Conservation (phyloP, 179 eudicot species). For the Pouteria campechiana region DNA sequence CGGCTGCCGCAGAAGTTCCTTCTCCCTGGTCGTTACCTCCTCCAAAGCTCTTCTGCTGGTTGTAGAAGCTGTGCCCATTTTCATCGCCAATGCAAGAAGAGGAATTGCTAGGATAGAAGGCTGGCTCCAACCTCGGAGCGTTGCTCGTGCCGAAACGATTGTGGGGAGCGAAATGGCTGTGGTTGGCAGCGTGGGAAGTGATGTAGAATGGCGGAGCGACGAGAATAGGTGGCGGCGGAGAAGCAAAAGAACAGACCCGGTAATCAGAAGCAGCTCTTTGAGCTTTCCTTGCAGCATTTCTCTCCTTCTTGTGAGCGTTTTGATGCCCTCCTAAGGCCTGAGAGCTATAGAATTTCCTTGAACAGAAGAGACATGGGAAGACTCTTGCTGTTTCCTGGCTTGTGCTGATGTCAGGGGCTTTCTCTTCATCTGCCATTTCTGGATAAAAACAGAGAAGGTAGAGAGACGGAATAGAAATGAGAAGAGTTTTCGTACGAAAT, state of each 20-base stretch:
- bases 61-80: constrained; percentile 16
- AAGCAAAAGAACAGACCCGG: background rate
- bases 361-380: constrained; percentile 65
- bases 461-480: too few relatives aligned
- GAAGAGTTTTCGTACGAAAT: too few relatives aligned
- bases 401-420: constrained; percentile 4
- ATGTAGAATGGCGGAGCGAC: constrained; percentile 36
- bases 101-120: constrained; percentile 11
- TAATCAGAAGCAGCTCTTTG: constrained; percentile 41
- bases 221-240: constrained; percentile 15
- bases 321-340: constrained; percentile 92
- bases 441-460: too few relatives aligned
- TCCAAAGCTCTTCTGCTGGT: constrained; percentile 26
- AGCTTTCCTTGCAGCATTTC: constrained; percentile 58
- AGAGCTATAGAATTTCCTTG: constrained; percentile 74
- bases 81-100: constrained; percentile 6
- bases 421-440: constrained; percentile 11
- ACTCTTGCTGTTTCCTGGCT: constrained; percentile 11
- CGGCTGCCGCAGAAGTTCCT: too few relatives aligned
- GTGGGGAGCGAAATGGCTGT: constrained; percentile 13
- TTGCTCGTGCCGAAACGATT: constrained; percentile 22
- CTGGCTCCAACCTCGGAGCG: constrained; percentile 21
- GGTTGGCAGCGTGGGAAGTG: constrained; percentile 29
- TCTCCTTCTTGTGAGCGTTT: constrained; percentile 84
- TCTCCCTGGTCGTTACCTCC: background rate